Evolutionary conservation across 768 basidiomycete species (phyloP).

Genomic region (Hydnum rufescens): DNA sequence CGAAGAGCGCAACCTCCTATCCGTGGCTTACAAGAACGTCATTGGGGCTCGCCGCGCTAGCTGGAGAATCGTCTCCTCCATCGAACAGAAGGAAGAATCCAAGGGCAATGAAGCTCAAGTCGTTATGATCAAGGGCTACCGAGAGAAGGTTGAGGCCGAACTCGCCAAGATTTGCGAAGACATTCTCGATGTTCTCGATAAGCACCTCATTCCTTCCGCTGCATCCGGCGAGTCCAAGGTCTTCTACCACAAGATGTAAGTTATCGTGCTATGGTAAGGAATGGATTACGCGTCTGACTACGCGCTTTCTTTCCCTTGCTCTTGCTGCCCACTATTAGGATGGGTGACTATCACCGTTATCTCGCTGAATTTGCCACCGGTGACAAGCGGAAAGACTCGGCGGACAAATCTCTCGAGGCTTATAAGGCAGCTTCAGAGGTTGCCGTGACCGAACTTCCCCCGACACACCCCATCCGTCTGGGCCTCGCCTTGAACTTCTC

Average conservation of each 20-base stretch:
- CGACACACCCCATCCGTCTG: constrained; percentile 70
- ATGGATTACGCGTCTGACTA: not conserved
- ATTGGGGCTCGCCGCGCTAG: constrained; percentile 68
- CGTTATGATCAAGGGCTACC: constrained; percentile 28
- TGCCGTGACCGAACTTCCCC: constrained; percentile 48
- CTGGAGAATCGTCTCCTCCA: constrained; percentile 47
- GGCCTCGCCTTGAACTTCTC: constrained; percentile 83
- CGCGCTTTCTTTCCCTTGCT: not conserved
- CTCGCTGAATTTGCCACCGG: constrained; percentile 68
- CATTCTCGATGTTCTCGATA: constrained; percentile 23
- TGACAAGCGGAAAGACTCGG: constrained; percentile 45
- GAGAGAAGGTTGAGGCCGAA: constrained; percentile 29
- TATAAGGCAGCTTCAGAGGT: constrained; percentile 79
- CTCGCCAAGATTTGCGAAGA: constrained; percentile 32
- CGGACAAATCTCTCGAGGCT: constrained; percentile 58
- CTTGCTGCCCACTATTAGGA: constrained; percentile 25
- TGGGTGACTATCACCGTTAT: constrained; percentile 83
- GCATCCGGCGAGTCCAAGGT: constrained; percentile 64
- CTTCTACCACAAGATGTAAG: constrained; percentile 79
- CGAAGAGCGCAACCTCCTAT: constrained; percentile 32
- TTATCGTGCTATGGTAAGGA: too few relatives aligned
- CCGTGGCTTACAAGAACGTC: constrained; percentile 52
- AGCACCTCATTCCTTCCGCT: constrained; percentile 32
- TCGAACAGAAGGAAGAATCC: constrained; percentile 30
- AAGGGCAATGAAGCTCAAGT: constrained; percentile 29